Base-by-base conservation (phyloP, 345 rosid species). In the Cardamine resedifolia region DNA sequence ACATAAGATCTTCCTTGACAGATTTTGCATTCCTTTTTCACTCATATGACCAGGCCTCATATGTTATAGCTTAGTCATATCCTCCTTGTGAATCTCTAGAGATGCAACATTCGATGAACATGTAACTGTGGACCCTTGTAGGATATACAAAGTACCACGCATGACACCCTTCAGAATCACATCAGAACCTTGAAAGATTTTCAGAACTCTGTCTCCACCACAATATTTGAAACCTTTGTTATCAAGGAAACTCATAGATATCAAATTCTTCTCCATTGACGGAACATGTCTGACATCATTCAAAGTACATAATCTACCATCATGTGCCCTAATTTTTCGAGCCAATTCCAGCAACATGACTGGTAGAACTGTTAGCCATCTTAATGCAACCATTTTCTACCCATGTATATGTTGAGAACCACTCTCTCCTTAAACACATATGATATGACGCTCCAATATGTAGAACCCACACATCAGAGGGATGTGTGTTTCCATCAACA, bases 341-440 rank as follows among this genome's bases (percentile, higher is more conserved):
- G 16, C 66, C 14, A 9, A 60, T 61, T 24, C 50, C 33, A 23
- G 5, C 31, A 41, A 61, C 65, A 20, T 38, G 0, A 1, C 20
- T 19, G 0, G 0, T 0, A 7, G 4, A 3, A 10, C 4, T 41
- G 15, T 24, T 39, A 1, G 33, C 14, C 33, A 39, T 15, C 9
- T 41, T 41, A 0, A 41, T 24, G 15, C 2, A 3, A 2, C 15
- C 34, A 4, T 4, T 2, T 0, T 61, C 21, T 41, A n/a, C n/a
- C 41, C 66, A 0, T 24, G 15, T 20, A 38, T 55, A 23, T 4
- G 26, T 55, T 3, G 50, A 10, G 9, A 67, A 33, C 36, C 36
- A 36, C 23, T 66, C 4, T 58, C 48, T 68, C 24, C 26, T 34
- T 6, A 10, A 7, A 38, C 52, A 68, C 62, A 68, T 68, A 55